These are phyloP conservation scores for Uronychia setigera DNA, from an alignment of 73 alveolate species.

Conservation along the genomic window DNA sequence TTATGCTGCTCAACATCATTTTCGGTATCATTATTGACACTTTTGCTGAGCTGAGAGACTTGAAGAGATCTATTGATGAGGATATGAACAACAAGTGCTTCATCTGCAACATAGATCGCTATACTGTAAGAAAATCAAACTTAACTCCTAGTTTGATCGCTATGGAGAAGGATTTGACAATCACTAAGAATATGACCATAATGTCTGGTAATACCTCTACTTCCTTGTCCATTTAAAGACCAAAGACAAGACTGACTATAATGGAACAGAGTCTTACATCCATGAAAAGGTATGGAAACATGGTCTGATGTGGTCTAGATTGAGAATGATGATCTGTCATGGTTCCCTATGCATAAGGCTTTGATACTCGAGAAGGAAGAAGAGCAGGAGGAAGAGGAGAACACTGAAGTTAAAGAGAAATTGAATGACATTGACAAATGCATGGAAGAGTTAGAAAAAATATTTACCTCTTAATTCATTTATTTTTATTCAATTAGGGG, in stretches of 20 bases:
- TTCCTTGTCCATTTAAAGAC: constrained; percentile 34
- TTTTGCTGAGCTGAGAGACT: constrained; percentile 88
- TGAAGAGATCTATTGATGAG: constrained; percentile 69
- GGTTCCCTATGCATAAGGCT: constrained; percentile 81
- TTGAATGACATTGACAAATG: too few species aligned
- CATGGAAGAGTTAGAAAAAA: too few species aligned
- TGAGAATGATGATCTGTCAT: constrained; percentile 74
- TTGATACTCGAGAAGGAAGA: constrained; percentile 34
- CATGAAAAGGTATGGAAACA: constrained; percentile 39
- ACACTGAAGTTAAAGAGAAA: too few species aligned
- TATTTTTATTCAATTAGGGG: too few species aligned
- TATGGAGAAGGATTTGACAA: constrained; percentile 81
- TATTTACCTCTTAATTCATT: too few species aligned
- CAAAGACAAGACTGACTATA: constrained; percentile 37
- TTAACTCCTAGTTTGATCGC: constrained; percentile 86
- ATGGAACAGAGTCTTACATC: constrained; percentile 82
- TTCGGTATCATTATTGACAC: constrained; percentile 89
- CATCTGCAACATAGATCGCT: constrained; percentile 82
- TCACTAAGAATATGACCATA: constrained; percentile 78
- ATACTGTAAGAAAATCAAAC: too few species aligned
- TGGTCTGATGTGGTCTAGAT: background rate
- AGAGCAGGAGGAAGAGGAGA: too few species aligned
- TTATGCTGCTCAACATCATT: constrained; percentile 81
- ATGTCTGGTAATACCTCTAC: constrained; percentile 77
- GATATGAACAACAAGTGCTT: constrained; percentile 85